Percentiles rank a stretch among this genome's conserved stretches.
These are phyloP conservation scores for Chytriomyces sp. DNA, from an alignment of 192 early-diverging fungal genomes.

Conservation along the genomic window DNA sequence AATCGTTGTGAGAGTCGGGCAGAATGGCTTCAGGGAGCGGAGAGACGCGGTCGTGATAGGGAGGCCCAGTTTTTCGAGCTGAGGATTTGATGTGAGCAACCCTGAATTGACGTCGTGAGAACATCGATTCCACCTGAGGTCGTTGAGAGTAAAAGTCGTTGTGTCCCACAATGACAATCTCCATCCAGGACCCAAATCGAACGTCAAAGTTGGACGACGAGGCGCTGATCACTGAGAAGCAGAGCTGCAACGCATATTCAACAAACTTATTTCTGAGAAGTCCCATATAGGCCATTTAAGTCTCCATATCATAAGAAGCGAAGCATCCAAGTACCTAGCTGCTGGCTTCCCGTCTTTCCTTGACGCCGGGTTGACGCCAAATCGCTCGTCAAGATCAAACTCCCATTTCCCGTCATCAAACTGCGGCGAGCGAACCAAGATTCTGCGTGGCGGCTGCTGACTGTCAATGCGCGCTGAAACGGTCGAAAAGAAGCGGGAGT, in stretches of 20 bases:
- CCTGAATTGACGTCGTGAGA: slow-evolving; percentile 5
- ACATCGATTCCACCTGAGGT: slow-evolving; percentile 59
- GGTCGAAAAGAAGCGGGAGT: slow-evolving; percentile 81
- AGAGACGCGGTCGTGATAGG: slow-evolving; percentile 61
- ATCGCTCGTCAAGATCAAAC: slow-evolving; percentile 57
- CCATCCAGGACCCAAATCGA: slow-evolving; percentile 50
- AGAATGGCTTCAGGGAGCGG: slow-evolving; percentile 52
- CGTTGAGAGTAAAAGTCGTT: slow-evolving; percentile 99
- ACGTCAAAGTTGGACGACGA: not conserved
- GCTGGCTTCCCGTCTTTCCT: too few species aligned
- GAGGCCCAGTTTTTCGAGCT: slow-evolving; percentile 57
- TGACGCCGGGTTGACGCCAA: too few species aligned
- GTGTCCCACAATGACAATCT: slow-evolving; percentile 81
- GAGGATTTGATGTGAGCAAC: not conserved
- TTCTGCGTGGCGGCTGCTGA: slow-evolving; percentile 21
- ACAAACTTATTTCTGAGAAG: slow-evolving; percentile 65
- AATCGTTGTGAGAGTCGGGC: slow-evolving; percentile 62
- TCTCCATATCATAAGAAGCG: not conserved
- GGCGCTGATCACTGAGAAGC: slow-evolving; percentile 12
- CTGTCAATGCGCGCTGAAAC: slow-evolving; percentile 36
- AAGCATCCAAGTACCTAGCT: too few species aligned
- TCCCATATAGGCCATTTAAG: not conserved
- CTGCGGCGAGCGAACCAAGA: slow-evolving; percentile 79
- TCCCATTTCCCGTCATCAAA: slow-evolving; percentile 83
- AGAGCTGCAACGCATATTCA: slow-evolving; percentile 48